These are phyloP conservation scores for Clohesyomyces aquaticus DNA, from an alignment of 495 filamentous ascomycete genomes.

Conservation along the genomic window DNA sequence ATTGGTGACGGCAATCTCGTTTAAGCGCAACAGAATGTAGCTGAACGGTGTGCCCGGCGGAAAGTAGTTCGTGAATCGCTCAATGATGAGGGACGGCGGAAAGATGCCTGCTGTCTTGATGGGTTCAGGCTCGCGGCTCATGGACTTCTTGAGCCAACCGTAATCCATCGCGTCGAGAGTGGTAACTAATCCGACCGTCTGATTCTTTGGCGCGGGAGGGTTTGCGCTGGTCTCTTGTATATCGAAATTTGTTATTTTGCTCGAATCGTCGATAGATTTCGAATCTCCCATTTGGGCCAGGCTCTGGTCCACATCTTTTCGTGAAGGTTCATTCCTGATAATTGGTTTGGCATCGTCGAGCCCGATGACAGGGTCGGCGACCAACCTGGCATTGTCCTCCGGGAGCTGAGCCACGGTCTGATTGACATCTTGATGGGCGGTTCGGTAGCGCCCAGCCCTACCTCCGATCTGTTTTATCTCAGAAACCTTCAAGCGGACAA, in stretches of 20 bases:
- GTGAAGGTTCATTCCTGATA: conserved; percentile 3
- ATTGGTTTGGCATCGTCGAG: conserved; percentile 15
- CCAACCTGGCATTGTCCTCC: not conserved
- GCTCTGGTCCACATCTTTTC: too few species aligned
- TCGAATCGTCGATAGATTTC: too few species aligned
- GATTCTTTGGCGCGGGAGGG: too few species aligned
- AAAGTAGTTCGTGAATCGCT: conserved; percentile 77
- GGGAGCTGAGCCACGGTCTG: conserved; percentile 24
- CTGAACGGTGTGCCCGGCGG: conserved; percentile 73
- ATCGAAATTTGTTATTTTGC: too few species aligned
- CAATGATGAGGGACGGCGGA: conserved; percentile 66
- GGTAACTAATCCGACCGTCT: conserved; percentile 73
- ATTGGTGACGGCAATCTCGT: conserved; percentile 64
- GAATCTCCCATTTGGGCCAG: too few species aligned
- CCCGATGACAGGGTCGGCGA: conserved; percentile 7
- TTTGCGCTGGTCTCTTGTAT: too few species aligned
- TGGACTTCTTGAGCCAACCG: conserved; percentile 60
- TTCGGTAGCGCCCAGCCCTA: conserved; percentile 85
- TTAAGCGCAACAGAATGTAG: conserved; percentile 72
- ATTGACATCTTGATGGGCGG: conserved; percentile 60
- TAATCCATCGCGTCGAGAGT: conserved; percentile 75
- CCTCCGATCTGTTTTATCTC: conserved; percentile 95
- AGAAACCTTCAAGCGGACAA: conserved; percentile 62
- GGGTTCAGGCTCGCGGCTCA: conserved; percentile 64
- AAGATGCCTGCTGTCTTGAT: conserved; percentile 74